Base-by-base conservation (phyloP, 371 early-diverging fungal species). In the Syncephalastrum racemosum region DNA sequence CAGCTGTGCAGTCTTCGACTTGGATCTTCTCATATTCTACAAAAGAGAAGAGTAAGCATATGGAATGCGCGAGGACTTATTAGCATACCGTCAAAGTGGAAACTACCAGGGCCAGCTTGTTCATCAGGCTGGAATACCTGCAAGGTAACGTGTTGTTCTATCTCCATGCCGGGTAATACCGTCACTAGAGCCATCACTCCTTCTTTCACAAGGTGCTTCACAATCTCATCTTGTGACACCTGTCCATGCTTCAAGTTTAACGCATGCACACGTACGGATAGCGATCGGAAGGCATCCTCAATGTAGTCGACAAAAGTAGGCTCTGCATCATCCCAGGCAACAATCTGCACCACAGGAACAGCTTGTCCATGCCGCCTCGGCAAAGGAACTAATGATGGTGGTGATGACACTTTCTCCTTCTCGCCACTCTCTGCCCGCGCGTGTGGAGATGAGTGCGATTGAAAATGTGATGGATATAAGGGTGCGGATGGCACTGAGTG, bases 101-200 rank as follows among this genome's bases (percentile, higher is more conserved):
- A 63, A 58, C 66, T 66, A 6, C 41, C 47, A 5, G 46, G 51
- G 23, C 59, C 58, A 5, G 54, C 16, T 27, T 48, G 45, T 41
- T 45, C 44, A 19, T 57, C 31, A 23, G 59, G 66, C 50, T 63
- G 64, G 62, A 72, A 72, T 20, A 72, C 61, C 53, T 68, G 73
- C 53, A 72, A 36, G 53, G 66, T 64, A 1, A 80, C 62, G 18
- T 67, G 64, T 13, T 68, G 65, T 8, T 61, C 46, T 15, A 56
- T 23, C 47, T 68, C 76, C 56, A 75, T 72, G 10, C 69, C 55
- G 18, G 58, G 44, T 31, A 81, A 82, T 36, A 84, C 53, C 50
- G 81, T 75, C 7, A 84, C 50, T 6, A 84, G 66, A 4, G 79
- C 81, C 39, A 66, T 66, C 10, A 82, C 82, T 31, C 82, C 81